phyloP scores from a whole-genome alignment of 2,329 filamentous ascomycete species.

The Sporothrix curviconia region DNA sequence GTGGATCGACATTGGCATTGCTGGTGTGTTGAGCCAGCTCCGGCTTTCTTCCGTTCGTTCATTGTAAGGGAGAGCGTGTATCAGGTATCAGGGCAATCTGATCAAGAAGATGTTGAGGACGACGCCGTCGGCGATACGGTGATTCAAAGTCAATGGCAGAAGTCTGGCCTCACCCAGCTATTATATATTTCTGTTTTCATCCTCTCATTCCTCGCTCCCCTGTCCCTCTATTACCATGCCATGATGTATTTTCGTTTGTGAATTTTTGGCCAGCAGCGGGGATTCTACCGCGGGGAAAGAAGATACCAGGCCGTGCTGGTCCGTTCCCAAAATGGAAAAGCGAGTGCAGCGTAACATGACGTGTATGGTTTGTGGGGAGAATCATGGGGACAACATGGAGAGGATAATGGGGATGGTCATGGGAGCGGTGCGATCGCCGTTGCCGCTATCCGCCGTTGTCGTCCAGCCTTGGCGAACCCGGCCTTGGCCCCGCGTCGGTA shows the following conservation, averaged over 20 bases:
- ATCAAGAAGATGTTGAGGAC: too few species aligned
- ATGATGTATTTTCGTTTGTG: not conserved
- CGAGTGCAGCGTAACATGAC: too few species aligned
- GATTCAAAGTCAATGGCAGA: not conserved
- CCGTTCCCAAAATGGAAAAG: not conserved
- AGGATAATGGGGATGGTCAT: too few species aligned
- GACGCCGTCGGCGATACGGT: too few species aligned
- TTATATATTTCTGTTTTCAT: not conserved
- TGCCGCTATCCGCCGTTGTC: not conserved
- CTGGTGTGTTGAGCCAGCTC: not conserved
- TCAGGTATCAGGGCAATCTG: too few species aligned
- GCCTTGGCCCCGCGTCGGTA: not conserved
- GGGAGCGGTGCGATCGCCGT: not conserved
- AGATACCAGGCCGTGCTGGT: not conserved
- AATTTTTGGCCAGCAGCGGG: not conserved
- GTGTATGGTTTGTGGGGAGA: not conserved
- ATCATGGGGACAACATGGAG: too few species aligned
- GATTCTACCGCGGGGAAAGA: not conserved
- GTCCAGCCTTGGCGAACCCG: not conserved
- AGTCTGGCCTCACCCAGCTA: not conserved
- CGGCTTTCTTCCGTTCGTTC: not conserved
- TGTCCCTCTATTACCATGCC: not conserved
- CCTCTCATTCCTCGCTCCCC: too few species aligned
- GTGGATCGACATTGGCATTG: not conserved
- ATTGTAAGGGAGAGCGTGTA: not conserved